phyloP scores from a whole-genome alignment of 2,329 filamentous ascomycete species.

The Dothiorella sarmentorum region DNA sequence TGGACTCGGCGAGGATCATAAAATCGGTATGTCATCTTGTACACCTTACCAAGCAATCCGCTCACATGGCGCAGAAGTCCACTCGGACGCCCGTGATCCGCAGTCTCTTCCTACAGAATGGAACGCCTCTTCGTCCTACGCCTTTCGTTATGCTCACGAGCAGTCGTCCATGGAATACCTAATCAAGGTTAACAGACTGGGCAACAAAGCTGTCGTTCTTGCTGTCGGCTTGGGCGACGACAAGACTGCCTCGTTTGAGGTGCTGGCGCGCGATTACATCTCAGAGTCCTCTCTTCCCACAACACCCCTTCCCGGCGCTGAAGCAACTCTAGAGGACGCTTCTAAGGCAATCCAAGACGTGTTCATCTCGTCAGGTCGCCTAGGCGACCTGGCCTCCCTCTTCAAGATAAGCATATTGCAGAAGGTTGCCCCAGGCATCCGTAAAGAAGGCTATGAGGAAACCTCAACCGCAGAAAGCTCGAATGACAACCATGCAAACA shows the following conservation, averaged over 20 bases:
- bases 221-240: constrained; percentile 78
- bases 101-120: constrained; percentile 70
- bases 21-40: constrained; percentile 52
- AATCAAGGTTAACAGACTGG: constrained; percentile 76
- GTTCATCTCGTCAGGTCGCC: constrained; percentile 70
- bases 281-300: constrained; percentile 58
- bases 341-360: constrained; percentile 50
- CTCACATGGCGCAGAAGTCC: constrained; percentile 46
- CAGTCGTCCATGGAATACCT: constrained; percentile 84
- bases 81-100: constrained; percentile 54
- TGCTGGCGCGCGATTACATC: constrained; percentile 71
- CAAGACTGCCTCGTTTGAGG: constrained; percentile 72
- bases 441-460: constrained; percentile 77
- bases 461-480: constrained; percentile 19
- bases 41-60: constrained; percentile 11
- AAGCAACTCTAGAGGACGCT: constrained; percentile 42
- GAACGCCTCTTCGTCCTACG: constrained; percentile 71
- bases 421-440: constrained; percentile 72
- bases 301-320: constrained; percentile 29
- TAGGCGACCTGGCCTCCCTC: constrained; percentile 64
- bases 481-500: constrained; percentile 41
- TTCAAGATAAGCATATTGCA: constrained; percentile 80
- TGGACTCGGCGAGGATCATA: constrained; percentile 80
- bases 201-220: constrained; percentile 77
- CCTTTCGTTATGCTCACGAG: constrained; percentile 81